Evolutionary conservation across 306 rosid species (phyloP).

Genomic region (Fragaria iinumae): DNA sequence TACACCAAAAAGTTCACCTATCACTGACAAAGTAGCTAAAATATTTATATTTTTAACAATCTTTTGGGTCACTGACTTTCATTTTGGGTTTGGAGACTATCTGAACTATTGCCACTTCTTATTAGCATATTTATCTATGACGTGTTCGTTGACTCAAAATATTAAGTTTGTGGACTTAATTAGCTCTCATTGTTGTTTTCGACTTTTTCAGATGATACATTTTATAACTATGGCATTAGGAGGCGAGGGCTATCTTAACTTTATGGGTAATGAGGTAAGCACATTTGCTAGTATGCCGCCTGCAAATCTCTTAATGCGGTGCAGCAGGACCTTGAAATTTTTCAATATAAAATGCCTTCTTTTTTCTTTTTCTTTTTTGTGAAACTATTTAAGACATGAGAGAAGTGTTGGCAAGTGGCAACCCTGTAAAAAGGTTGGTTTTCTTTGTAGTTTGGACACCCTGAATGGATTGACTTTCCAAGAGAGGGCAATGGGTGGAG

Average conservation of each 20-base stretch:
- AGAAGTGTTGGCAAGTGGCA: background rate
- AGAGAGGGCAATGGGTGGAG: constrained; percentile 99
- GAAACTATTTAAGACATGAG: background rate
- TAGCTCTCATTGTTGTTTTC: constrained; percentile 27
- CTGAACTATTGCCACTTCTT: constrained; percentile 5
- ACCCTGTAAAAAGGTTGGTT: constrained; percentile 8
- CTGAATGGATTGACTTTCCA: constrained; percentile 98
- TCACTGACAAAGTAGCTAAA: background rate
- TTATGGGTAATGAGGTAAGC: constrained; percentile 98
- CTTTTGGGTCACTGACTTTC: background rate
- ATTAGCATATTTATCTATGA: background rate
- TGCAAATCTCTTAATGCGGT: constrained; percentile 18
- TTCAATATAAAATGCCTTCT: background rate
- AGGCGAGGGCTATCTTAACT: constrained; percentile 96
- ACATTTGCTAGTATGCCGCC: constrained; percentile 22
- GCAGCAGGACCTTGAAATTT: constrained; percentile 15
- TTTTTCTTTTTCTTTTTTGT: background rate
- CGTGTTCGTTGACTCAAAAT: background rate
- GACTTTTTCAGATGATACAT: constrained; percentile 80
- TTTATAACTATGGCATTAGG: constrained; percentile 93
- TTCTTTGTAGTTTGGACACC: constrained; percentile 82
- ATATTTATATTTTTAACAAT: background rate
- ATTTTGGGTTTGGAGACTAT: background rate
- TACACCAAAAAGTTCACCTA: background rate
- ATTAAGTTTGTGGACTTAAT: constrained; percentile 13